Base-by-base conservation (phyloP, 2,329 filamentous ascomycete genomes). In the Fusarium sp. region DNA sequence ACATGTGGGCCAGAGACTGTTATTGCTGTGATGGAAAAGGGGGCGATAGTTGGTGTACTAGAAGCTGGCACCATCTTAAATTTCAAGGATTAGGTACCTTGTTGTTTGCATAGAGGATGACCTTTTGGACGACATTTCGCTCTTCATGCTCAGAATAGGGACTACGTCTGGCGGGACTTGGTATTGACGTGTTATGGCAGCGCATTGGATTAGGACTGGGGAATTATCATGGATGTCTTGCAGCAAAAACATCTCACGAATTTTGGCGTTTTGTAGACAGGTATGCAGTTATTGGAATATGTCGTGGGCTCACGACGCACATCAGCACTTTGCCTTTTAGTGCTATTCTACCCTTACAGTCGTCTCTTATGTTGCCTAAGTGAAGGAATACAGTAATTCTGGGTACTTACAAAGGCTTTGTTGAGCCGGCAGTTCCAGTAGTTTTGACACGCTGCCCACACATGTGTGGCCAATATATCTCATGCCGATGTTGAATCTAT, bases 1-100 rank as follows among this genome's bases (percentile, higher is more conserved):
- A 30, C 48, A 8, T 74, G 56, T 56, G 66, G 60, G 7, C 52
- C 63, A 13, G 68, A 71, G 23, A 66, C 71, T 2, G 64, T 77
- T 20, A 71, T 78, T 46, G 76, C 76, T 17, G 74, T 77, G 15
- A 77, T 74, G 49, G 73, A 77, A 47, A 71, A 62, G 19, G 76
- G 73, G 7, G 63, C 68, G 43, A 71, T 77, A 20, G 55, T 72
- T 20, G 73, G 74, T 23, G 71, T 76, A 60, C 30, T 76, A 51
- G 74, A 76, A 57, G 73, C 68, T 33, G 59, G 66, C 14, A 64
- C 65, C 39, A 63, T 76, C 27, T 53, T 76, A 52, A 62, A 71
- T 33, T 62, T 67, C 20, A 59, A 61, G 40, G 56, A 56, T 15
- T 63, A 49, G 64, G 17, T 4, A 19, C 41, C 30, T 40, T 2